Evolutionary conservation across 306 rosid species (phyloP).

Genomic region (Hylodesmum podocarpum): DNA sequence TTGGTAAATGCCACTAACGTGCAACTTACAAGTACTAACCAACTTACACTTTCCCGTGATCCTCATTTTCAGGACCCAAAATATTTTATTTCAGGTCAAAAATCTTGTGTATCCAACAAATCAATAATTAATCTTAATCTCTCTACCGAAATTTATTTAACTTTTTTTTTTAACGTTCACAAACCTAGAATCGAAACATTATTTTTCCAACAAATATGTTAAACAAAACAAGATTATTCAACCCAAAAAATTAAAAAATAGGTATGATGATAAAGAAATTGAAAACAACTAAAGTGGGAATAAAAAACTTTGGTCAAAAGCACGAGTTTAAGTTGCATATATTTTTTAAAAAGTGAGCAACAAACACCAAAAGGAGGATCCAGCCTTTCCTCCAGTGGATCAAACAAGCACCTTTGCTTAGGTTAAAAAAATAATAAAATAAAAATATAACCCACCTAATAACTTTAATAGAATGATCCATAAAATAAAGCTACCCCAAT

Average conservation of each 20-base stretch:
- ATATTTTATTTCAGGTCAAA: too few relatives aligned
- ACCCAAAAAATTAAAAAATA: too few relatives aligned
- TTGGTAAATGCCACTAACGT: not conserved
- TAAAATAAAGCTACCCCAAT: not conserved
- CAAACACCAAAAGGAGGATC: conserved; percentile 45
- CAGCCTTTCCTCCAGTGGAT: conserved; percentile 33
- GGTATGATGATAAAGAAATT: not conserved
- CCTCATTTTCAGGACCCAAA: conserved; percentile 13
- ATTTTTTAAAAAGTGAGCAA: conserved; percentile 15
- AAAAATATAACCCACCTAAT: not conserved
- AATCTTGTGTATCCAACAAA: too few relatives aligned
- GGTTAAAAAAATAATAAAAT: not conserved
- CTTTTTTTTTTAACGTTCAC: too few relatives aligned
- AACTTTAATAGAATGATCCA: not conserved
- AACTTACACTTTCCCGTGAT: not conserved
- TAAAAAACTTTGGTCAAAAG: conserved; percentile 38
- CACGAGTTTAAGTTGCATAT: not conserved
- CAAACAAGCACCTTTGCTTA: conserved; percentile 21
- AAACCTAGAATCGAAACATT: too few relatives aligned
- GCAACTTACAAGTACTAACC: not conserved
- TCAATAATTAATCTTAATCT: too few relatives aligned
- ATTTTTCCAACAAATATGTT: too few relatives aligned
- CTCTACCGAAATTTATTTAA: too few relatives aligned
- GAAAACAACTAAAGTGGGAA: not conserved
- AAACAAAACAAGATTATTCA: too few relatives aligned